These are phyloP conservation scores for Plasmodium malariae DNA, from an alignment of 169 alveolate species.

Conservation along the genomic window DNA sequence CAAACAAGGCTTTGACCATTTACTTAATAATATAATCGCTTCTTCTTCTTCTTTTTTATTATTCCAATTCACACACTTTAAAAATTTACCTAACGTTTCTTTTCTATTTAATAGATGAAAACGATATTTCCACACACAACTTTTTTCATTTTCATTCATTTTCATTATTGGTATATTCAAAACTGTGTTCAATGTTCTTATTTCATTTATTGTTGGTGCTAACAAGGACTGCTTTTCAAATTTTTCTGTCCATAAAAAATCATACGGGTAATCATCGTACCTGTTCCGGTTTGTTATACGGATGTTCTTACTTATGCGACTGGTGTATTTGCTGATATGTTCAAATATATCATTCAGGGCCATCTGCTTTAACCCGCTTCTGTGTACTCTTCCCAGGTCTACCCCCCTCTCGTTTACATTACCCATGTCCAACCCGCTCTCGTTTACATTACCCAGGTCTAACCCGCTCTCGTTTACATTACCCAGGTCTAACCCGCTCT, in stretches of 20 bases:
- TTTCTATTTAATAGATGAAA: slow-evolving; percentile 62
- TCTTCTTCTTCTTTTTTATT: slow-evolving; percentile 52
- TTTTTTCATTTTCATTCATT: slow-evolving; percentile 73
- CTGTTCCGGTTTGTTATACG: slow-evolving; percentile 30
- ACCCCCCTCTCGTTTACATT: no score
- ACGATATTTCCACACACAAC: slow-evolving; percentile 77
- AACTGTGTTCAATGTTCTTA: slow-evolving; percentile 45
- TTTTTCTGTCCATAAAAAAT: slow-evolving; percentile 23
- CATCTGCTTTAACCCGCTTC: slow-evolving; percentile 9
- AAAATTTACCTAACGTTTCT: slow-evolving; percentile 75
- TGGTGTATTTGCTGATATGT: slow-evolving; percentile 36
- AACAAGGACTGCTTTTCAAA: neutral
- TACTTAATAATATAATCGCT: slow-evolving; percentile 40
- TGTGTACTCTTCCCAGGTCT: neutral
- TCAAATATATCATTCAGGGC: slow-evolving; percentile 54
- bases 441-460: no score
- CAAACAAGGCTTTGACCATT: slow-evolving; percentile 77
- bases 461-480: no score
- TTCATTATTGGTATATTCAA: slow-evolving; percentile 30
- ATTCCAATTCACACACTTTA: slow-evolving; percentile 79
- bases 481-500: no score
- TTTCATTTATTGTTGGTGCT: slow-evolving; percentile 54
- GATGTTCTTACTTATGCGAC: slow-evolving; percentile 48
- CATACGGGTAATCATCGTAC: slow-evolving; percentile 73
- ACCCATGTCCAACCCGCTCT: no score